phyloP scores from a whole-genome alignment of 1,139 yeast species.

The Blastobotrys illinoisensis region DNA sequence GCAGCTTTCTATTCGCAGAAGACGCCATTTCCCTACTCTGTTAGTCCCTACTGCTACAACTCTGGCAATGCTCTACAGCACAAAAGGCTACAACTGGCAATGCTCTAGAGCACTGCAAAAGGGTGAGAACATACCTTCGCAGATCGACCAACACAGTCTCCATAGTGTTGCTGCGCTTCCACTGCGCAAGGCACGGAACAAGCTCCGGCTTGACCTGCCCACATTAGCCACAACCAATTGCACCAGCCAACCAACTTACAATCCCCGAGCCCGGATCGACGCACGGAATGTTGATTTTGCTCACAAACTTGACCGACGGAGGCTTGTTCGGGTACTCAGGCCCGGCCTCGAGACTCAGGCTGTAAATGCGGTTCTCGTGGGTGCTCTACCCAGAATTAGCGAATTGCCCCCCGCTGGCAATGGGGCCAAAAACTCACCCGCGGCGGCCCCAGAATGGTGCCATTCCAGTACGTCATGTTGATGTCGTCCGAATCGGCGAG shows the following conservation, averaged over 20 bases:
- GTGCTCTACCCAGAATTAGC: conserved; percentile 38
- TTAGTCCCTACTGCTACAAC: too few relatives aligned
- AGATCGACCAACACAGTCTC: conserved; percentile 85
- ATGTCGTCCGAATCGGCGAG: conserved; percentile 84
- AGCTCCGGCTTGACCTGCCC: conserved; percentile 43
- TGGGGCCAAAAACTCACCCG: conserved; percentile 40
- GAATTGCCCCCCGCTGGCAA: too few relatives aligned
- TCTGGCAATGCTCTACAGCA: too few relatives aligned
- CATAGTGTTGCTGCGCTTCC: conserved; percentile 89
- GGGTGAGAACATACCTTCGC: conserved; percentile 43
- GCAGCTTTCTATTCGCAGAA: conserved; percentile 72
- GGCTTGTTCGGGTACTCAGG: conserved; percentile 83
- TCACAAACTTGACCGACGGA: conserved; percentile 71
- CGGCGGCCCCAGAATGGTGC: conserved; percentile 95
- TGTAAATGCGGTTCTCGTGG: conserved; percentile 91
- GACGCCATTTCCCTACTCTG: conserved; percentile 64
- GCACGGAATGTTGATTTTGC: conserved; percentile 86
- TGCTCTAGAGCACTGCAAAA: too few relatives aligned
- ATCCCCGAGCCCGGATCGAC: conserved; percentile 63
- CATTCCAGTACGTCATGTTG: conserved; percentile 91
- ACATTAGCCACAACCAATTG: not conserved
- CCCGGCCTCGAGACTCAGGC: conserved; percentile 76
- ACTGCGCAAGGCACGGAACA: conserved; percentile 67
- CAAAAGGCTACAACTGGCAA: too few relatives aligned
- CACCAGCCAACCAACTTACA: conserved; percentile 24